Evolutionary conservation across 2,329 filamentous ascomycete species (phyloP), one percentile per base, ranked within the genome.

Genomic region (Colletotrichum camelliae): DNA sequence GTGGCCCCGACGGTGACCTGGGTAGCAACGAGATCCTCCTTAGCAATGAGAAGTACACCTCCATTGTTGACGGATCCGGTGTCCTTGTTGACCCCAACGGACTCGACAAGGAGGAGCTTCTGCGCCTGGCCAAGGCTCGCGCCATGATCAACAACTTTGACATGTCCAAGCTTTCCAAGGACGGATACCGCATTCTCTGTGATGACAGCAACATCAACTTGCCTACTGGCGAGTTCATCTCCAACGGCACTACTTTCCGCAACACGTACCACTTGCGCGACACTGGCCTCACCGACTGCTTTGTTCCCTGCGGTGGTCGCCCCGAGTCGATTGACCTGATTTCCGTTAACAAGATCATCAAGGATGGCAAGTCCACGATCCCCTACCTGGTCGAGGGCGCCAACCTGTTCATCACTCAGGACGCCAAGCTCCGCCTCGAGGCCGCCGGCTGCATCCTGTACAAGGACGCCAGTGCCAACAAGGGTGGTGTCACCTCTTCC

Each of bases 381-480:
- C 96, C 96, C 1, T 99, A 97, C 87, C 97, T 99, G 70, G 96
- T 99, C 60, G 97, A 99, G 87, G 97, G 97, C 69, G 97, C 97
- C 85, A 99, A 98, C 85, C 89, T 99, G 70, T 99, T 99, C 91
- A 97, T 99, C 86, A 98, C 97, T 1, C 97, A 99, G 86, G 97
- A 99, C 81, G 96, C 96, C 80, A 98, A 98, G 88, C 91, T 98
- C 71, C 94, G 96, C 29, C 92, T 99, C 16, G 97, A 99, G 87
- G 94, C 95, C 80, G 96, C 96, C n/a, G 97, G 97, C 76, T 97
- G 95, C 82, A 92, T 98, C 80, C 87, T 99, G 55, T 98, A 96
- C 93, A 99, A 99, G 88, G 97, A 99, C 85, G 97, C 97, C 7
- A 98, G 95, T 48, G 96, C 96, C 72, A 99, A 99, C 91, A 99